Percentiles rank a stretch among this genome's conserved stretches.
These are phyloP conservation scores for Xylariaceae sp. DNA, from an alignment of 2,329 filamentous ascomycete genomes.

Conservation along the genomic window DNA sequence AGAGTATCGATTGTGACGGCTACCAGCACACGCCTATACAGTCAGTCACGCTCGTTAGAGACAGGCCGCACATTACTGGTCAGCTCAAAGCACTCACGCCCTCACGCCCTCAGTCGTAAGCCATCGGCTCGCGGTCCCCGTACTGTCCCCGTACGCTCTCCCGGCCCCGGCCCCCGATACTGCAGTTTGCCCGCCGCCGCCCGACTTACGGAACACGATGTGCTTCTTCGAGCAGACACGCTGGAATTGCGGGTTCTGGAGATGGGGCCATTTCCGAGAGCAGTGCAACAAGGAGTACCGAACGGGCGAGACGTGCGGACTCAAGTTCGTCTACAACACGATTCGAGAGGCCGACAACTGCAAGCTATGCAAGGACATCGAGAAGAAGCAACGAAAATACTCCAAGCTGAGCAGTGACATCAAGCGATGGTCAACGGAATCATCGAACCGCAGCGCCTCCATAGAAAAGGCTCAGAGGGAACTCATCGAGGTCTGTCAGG, in stretches of 20 bases:
- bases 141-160: not conserved
- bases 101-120: not conserved
- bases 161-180: constrained; percentile 4
- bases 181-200: not conserved
- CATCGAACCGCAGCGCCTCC: constrained; percentile 63
- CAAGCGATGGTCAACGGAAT: constrained; percentile 67
- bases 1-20: constrained; percentile 16
- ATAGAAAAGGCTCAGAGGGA: constrained; percentile 67
- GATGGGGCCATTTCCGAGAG: constrained; percentile 88
- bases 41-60: constrained; percentile 6
- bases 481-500: constrained; percentile 58
- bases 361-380: constrained; percentile 82
- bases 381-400: constrained; percentile 73
- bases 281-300: constrained; percentile 94
- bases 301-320: constrained; percentile 91
- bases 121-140: constrained; percentile 4
- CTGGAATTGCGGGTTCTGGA: constrained; percentile 84
- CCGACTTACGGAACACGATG: constrained; percentile 48
- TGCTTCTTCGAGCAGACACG: constrained; percentile 92
- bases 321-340: constrained; percentile 80
- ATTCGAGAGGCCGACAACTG: constrained; percentile 60
- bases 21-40: not conserved
- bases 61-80: constrained; percentile 1
- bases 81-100: not conserved
- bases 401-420: constrained; percentile 70